Base-by-base conservation (phyloP, 2,329 filamentous ascomycete genomes). In the Penicillium decumbens region DNA sequence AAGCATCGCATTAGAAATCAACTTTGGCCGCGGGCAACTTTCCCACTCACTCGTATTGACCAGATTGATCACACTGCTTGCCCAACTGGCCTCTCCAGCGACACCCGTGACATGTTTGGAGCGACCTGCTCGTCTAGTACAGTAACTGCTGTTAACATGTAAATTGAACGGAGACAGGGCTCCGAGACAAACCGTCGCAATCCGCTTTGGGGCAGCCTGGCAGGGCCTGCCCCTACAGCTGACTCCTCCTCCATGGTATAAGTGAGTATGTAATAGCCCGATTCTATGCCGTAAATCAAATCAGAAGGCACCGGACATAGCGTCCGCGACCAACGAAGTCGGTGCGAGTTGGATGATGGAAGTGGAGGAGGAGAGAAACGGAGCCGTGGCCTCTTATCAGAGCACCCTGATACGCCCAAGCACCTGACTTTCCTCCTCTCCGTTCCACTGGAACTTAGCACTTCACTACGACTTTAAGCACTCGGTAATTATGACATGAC, bases 31-130 rank as follows among this genome's bases (percentile, higher is more conserved):
- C 28, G 6, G 8, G 10, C 9, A 20, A 28, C 37, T 15, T 51
- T 79, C 41, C 6, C 35, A 65, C 71, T 68, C 53, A 93, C 89
- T 98, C 15, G 93, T 98, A 72, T 98, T 98, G 57, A 97, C 79
- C 57, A 98, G 78, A 70, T 98, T 98, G 73, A 97, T 87, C 58
- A 93, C 87, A 68, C 91, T 95, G 74, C 90, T 95, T 46, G 86
- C 71, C 83, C 88, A 95, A 60, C 88, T 87, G 60, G 93, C 93
- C 65, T 91, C 82, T 47, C 93, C 91, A 52, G 71, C 72, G 37
- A 72, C 66, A 43, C 86, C 86, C 49, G 78, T 80, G 70, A 87
- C 83, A 73, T 90, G 90, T 62, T 85, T 84, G 56, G 79, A 81
- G 65, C 83, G 54, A n/a, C 38, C 53, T 53, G 54, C 57, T 55